Evolutionary conservation across 2,329 filamentous ascomycete genomes (phyloP).

Genomic region (Aureobasidium melanogenum): DNA sequence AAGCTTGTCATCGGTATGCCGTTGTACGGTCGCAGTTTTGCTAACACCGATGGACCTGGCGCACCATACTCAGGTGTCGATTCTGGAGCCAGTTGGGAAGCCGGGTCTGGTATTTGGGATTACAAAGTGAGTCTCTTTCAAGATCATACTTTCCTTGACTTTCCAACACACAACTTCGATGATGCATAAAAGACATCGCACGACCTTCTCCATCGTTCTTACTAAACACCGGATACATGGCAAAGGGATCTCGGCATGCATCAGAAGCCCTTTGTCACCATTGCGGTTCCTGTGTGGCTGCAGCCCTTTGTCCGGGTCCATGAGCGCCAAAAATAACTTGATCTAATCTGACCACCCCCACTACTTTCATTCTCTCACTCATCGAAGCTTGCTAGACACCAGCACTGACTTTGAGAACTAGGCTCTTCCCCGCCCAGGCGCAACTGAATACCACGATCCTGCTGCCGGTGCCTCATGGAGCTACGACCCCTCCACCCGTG

Average conservation of each 20-base stretch:
- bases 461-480: conserved; percentile 65
- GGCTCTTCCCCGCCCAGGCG: conserved; percentile 60
- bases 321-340: conserved; percentile 23
- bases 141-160: not conserved
- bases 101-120: conserved; percentile 63
- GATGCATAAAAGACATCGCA: conserved; percentile 10
- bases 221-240: conserved; percentile 9
- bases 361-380: not conserved
- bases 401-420: conserved; percentile 7
- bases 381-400: not conserved
- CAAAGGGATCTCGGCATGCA: not conserved
- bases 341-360: conserved; percentile 29
- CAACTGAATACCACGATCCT: conserved; percentile 45
- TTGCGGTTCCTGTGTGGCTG: not conserved
- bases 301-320: not conserved
- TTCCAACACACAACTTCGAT: not conserved
- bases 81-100: conserved; percentile 66
- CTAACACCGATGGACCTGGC: conserved; percentile 67
- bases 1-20: conserved; percentile 91
- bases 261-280: not conserved
- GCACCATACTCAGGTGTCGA: conserved; percentile 62
- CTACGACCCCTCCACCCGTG: conserved; percentile 54
- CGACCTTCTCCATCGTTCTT: conserved; percentile 10
- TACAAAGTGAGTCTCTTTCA: conserved; percentile 51
- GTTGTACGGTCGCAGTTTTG: conserved; percentile 80